Evolutionary conservation across 225 moss, liverwort and hornwort species (phyloP).

Genomic region (Pleurozium schreberi): DNA sequence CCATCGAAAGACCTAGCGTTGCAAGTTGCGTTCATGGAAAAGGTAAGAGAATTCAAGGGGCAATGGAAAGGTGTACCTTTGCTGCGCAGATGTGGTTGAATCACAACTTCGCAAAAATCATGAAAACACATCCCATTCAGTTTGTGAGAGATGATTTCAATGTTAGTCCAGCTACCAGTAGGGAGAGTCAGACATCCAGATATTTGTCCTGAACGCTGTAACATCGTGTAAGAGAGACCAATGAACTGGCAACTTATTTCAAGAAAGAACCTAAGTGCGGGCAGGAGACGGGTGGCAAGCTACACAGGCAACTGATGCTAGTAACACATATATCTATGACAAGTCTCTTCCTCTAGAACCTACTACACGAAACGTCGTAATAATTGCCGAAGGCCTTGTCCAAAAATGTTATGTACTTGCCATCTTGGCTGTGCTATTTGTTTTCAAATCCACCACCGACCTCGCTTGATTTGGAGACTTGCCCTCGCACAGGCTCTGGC

Average conservation of each 20-base stretch:
- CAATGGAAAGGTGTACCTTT: slow-evolving; percentile 3
- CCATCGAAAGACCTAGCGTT: background rate
- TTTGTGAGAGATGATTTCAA: slow-evolving; percentile 32
- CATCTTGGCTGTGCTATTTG: slow-evolving; percentile 13
- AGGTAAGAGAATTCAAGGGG: background rate
- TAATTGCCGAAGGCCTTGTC: slow-evolving; percentile 19
- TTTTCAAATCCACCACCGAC: slow-evolving; percentile 1
- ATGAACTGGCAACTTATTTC: slow-evolving; percentile 40
- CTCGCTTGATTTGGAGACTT: slow-evolving; percentile 11
- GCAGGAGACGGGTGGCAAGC: slow-evolving; percentile 24
- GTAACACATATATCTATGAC: slow-evolving; percentile 26
- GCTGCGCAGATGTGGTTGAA: slow-evolving; percentile 4
- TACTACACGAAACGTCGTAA: slow-evolving; percentile 27
- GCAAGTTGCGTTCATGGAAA: background rate
- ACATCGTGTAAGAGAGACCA: slow-evolving; percentile 10
- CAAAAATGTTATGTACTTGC: slow-evolving; percentile 25
- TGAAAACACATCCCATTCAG: slow-evolving; percentile 26
- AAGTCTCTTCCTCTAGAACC: slow-evolving; percentile 23
- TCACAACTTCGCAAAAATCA: slow-evolving; percentile 31
- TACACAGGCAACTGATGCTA: slow-evolving; percentile 15
- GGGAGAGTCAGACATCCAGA: slow-evolving; percentile 30
- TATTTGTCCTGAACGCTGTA: slow-evolving; percentile 25
- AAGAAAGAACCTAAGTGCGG: slow-evolving; percentile 7
- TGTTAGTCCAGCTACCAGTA: slow-evolving; percentile 25
- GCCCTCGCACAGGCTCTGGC: slow-evolving; percentile 19